These are phyloP conservation scores for Solanum okadae DNA, from an alignment of 257 asterid genomes.

Conservation along the genomic window DNA sequence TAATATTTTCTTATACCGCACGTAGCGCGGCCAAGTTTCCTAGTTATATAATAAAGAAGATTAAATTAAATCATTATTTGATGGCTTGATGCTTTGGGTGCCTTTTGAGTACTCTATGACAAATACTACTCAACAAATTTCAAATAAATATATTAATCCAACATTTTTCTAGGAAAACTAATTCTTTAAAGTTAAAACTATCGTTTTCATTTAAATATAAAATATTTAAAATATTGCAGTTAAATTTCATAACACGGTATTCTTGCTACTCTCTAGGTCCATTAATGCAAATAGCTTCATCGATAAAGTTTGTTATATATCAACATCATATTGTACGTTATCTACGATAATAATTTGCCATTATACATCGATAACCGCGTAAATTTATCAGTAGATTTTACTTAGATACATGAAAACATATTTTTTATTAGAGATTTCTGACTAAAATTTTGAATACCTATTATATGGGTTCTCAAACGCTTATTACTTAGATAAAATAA, in stretches of 20 bases:
- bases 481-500: neutral
- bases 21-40: too few relatives aligned
- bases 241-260: neutral
- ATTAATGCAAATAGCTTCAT: neutral
- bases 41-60: neutral
- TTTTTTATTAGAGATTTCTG: neutral
- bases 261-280: neutral
- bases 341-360: neutral
- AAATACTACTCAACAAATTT: neutral
- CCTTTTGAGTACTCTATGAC: neutral
- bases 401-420: neutral
- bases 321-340: neutral
- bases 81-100: neutral
- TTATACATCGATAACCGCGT: rapidly evolving
- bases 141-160: neutral
- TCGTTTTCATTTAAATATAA: neutral
- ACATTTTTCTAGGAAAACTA: neutral
- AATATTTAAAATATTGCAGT: neutral
- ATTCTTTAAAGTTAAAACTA: neutral
- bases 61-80: neutral
- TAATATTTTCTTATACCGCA: too few relatives aligned
- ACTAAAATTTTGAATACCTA: neutral
- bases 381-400: neutral
- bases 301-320: neutral
- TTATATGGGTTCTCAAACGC: neutral